Evolutionary conservation across 2,329 filamentous ascomycete genomes (phyloP).

Genomic region (Ophiocordyceps robertsii): DNA sequence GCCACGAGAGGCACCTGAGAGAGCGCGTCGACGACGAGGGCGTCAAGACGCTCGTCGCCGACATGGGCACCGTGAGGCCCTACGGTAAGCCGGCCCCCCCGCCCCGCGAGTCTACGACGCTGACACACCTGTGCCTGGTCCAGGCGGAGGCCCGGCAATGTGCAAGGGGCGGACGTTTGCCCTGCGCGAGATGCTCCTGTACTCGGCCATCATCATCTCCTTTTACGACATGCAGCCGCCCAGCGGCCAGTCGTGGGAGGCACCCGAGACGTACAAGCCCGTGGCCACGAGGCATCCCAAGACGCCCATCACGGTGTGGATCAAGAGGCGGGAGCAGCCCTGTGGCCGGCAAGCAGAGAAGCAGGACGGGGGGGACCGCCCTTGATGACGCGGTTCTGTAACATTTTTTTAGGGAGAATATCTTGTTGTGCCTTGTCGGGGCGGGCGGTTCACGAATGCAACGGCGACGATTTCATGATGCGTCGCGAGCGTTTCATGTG

Average conservation of each 20-base stretch:
- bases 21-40: conserved; percentile 12
- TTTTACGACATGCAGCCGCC: conserved; percentile 22
- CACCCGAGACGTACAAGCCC: conserved; percentile 10
- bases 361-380: not conserved
- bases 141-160: conserved; percentile 18
- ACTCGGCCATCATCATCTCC: conserved; percentile 18
- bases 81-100: conserved; percentile 16
- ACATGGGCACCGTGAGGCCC: conserved; percentile 15
- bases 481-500: too few species aligned
- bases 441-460: too few species aligned
- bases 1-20: conserved; percentile 17
- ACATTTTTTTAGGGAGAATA: not conserved
- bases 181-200: conserved; percentile 19
- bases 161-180: conserved; percentile 19
- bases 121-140: not conserved
- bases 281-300: conserved; percentile 14
- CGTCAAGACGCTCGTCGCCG: conserved; percentile 6
- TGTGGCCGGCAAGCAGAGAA: conserved; percentile 1
- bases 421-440: too few species aligned
- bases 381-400: too few species aligned
- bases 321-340: conserved; percentile 12
- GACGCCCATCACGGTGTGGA: conserved; percentile 17
- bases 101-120: not conserved
- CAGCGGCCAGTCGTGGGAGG: conserved; percentile 12
- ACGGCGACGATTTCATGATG: too few species aligned